Conservation (phyloP, 768 basidiomycete genomes). For the Phanerochaete carnosa region DNA sequence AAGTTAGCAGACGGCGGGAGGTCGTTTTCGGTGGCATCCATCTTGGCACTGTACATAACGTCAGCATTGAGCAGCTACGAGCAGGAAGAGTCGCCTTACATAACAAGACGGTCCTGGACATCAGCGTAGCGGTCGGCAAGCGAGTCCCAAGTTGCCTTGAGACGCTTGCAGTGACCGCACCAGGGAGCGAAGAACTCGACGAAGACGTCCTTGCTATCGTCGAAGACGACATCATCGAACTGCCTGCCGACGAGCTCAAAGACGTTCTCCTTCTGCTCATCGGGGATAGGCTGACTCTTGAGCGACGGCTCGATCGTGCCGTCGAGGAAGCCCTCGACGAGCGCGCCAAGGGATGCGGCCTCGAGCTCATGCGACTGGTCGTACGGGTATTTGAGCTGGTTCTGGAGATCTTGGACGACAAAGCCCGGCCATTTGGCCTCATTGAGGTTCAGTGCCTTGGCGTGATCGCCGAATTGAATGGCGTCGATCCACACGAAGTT, state of each 20-base stretch:
- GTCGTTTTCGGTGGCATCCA: slow-evolving; percentile 97
- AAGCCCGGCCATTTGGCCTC: slow-evolving; percentile 92
- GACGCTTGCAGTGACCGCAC: slow-evolving; percentile 97
- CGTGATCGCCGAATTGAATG: slow-evolving; percentile 92
- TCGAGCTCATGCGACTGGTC: slow-evolving; percentile 66
- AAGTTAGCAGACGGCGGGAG: slow-evolving; percentile 86
- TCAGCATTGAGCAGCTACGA: slow-evolving; percentile 10
- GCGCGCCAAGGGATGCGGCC: slow-evolving; percentile 50
- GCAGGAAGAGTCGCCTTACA: slow-evolving; percentile 46
- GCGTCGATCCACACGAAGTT: slow-evolving; percentile 99
- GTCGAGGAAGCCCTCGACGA: slow-evolving; percentile 61
- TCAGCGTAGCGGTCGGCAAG: slow-evolving; percentile 81
- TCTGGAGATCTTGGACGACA: slow-evolving; percentile 82
- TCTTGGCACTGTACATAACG: slow-evolving; percentile 66
- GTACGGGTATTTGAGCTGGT: slow-evolving; percentile 87
- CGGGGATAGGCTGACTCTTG: slow-evolving; percentile 89
- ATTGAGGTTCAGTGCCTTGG: slow-evolving; percentile 84
- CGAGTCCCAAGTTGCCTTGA: slow-evolving; percentile 91
- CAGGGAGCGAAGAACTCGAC: slow-evolving; percentile 97
- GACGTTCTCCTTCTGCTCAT: slow-evolving; percentile 78
- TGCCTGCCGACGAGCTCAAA: slow-evolving; percentile 82
- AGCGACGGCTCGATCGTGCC: slow-evolving; percentile 79
- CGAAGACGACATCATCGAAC: slow-evolving; percentile 83
- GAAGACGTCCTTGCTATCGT: slow-evolving; percentile 91
- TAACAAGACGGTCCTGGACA: slow-evolving; percentile 70